Evolutionary conservation across 257 asterid species (phyloP).

Genomic region (Jasminum sambac): DNA sequence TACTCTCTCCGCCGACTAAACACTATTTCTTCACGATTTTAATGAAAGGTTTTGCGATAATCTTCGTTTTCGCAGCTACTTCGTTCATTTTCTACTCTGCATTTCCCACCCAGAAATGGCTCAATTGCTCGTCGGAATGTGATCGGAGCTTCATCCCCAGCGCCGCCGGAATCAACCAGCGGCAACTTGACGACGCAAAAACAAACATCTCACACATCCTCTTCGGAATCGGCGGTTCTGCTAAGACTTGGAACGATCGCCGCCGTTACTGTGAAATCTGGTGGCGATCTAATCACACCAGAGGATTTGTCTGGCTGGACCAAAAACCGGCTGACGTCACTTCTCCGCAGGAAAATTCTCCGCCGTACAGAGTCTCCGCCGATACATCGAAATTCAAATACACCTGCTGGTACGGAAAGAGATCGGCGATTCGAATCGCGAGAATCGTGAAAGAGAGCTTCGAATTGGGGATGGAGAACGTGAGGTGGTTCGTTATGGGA

Average conservation of each 20-base stretch:
- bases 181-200: not conserved
- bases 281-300: conserved; percentile 74
- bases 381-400: conserved; percentile 56
- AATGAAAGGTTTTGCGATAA: conserved; percentile 43
- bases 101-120: conserved; percentile 33
- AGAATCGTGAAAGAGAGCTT: conserved; percentile 73
- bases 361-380: conserved; percentile 51
- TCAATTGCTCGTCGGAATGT: conserved; percentile 36
- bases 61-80: conserved; percentile 37
- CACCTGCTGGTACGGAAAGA: conserved; percentile 54
- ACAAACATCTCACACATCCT: conserved; percentile 63
- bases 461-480: conserved; percentile 44
- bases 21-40: conserved; percentile 19
- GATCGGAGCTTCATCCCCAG: not conserved
- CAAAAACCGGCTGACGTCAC: conserved; percentile 26
- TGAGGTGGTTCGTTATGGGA: conserved; percentile 94
- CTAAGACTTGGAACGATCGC: conserved; percentile 67
- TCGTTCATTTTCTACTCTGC: conserved; percentile 43
- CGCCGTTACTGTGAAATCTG: conserved; percentile 69
- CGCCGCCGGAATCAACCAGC: conserved; percentile 12
- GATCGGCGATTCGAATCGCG: conserved; percentile 71
- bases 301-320: conserved; percentile 86
- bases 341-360: conserved; percentile 51
- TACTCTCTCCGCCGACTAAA: conserved; percentile 19
- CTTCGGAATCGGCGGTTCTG: conserved; percentile 86